Base-by-base conservation (phyloP, 139 green algal genomes). In the Chlamydomonas eustigma region DNA sequence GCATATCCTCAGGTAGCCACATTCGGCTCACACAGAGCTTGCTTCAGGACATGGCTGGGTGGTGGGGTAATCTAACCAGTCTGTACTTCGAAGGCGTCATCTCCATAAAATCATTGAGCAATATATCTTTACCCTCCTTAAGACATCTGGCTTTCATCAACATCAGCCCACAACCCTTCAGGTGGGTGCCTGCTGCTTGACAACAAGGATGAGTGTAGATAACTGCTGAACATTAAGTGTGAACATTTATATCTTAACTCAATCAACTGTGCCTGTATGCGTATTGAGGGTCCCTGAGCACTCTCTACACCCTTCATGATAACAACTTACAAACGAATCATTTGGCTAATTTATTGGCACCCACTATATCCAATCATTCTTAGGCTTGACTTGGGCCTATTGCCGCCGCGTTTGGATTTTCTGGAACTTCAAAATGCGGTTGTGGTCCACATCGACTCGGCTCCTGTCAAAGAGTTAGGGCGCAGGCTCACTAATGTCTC, bases 81-180 rank as follows among this genome's bases (percentile, higher is more conserved):
- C 65, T 72, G 5, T 72, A 72, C 31, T 72, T 72, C 34, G 65
- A 72, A 34, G 65, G 65, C 65, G 28, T 72, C 4, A 44, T 72
- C 33, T n/a, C 65, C 33, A 6, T 72, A 22, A 33, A 72, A 31
- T 24, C 4, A 4, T 4, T 72, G 28, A 34, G 65, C 3, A 38
- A 39, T 33, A 34, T 34, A 8, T 4, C 65, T 6, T 12, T 72
- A 34, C 65, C 65, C 30, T 44, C 25, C 8, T 34, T 72, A 12
- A 34, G 44, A n/a, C 65, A 39, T 6, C 65, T 72, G 4, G 65
- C 65, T 4, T 34, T 72, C 18, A 39, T 72, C 65, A 72, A 72
- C 65, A 24, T 44, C 4, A 72, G 65, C 22, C 65, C 65, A 44
- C 33, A 37, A 22, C 65, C 65, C 28, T 72, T 72, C 65, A 39